A percentile compares a stretch with the other conserved stretches of the same genome.
These are phyloP conservation scores for Neonectria punicea DNA, from an alignment of 2,329 filamentous ascomycete genomes.

Conservation along the genomic window DNA sequence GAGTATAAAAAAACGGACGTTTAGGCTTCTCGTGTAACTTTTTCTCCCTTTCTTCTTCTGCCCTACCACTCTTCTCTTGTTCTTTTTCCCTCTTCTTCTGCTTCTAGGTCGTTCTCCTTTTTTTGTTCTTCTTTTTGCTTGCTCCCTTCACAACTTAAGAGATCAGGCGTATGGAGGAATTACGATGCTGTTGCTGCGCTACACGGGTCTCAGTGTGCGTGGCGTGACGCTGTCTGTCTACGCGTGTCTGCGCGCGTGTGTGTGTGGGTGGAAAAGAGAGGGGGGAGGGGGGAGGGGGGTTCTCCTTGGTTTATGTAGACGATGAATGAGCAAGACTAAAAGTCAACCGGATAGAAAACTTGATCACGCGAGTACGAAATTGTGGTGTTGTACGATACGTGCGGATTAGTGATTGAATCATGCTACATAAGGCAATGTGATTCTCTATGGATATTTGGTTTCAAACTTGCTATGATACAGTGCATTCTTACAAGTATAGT, in stretches of 20 bases:
- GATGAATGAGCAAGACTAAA: constrained; percentile 46
- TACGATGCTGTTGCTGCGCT: constrained; percentile 21
- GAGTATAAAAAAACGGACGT: constrained; percentile 32
- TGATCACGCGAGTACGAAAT: constrained; percentile 15
- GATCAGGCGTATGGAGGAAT: constrained; percentile 25
- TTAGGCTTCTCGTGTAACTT: constrained; percentile 42
- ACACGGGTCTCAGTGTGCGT: constrained; percentile 6
- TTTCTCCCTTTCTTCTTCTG: constrained; percentile 30
- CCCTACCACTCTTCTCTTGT: constrained; percentile 27
- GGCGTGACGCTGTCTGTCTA: constrained; percentile 1
- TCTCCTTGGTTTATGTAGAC: constrained; percentile 43
- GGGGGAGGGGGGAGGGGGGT: constrained; percentile 13
- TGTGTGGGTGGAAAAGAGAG: constrained; percentile 12
- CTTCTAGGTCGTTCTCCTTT: constrained; percentile 12
- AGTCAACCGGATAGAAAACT: constrained; percentile 42
- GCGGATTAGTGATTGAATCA: constrained; percentile 5
- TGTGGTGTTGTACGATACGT: neutral
- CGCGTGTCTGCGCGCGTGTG: constrained; percentile 2
- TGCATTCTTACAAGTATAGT: neutral
- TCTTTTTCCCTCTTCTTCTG: constrained; percentile 28
- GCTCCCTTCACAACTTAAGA: constrained; percentile 24
- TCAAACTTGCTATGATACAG: constrained; percentile 17
- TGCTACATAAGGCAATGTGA: neutral
- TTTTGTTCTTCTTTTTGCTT: constrained; percentile 27
- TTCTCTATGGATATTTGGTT: neutral